Evolutionary conservation across 2,329 filamentous ascomycete species (phyloP).

Genomic region (Alternaria sp.): DNA sequence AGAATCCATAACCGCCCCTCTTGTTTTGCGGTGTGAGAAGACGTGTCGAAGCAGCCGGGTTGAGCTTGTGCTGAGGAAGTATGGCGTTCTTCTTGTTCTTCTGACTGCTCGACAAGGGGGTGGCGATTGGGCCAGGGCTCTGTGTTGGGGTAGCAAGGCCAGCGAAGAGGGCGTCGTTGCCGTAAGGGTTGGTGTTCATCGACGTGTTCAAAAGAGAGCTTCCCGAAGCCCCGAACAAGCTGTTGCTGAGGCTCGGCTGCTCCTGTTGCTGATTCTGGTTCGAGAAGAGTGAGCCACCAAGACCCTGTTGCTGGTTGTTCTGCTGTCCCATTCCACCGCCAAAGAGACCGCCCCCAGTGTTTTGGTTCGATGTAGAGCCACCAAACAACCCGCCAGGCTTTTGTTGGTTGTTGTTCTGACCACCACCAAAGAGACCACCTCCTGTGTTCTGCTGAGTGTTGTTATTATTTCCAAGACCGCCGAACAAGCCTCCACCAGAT

Average conservation of each 20-base stretch:
- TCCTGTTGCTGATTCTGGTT: constrained; percentile 52
- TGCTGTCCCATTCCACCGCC: constrained; percentile 48
- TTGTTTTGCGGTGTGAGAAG: constrained; percentile 80
- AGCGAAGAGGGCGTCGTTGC: constrained; percentile 83
- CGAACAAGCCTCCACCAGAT: constrained; percentile 44
- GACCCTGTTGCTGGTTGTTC: constrained; percentile 48
- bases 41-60: constrained; percentile 78
- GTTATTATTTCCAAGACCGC: constrained; percentile 38
- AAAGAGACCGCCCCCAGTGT: constrained; percentile 56
- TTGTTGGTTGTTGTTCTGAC: constrained; percentile 51
- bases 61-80: constrained; percentile 85
- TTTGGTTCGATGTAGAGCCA: constrained; percentile 45
- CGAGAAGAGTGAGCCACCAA: constrained; percentile 52
- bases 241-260: constrained; percentile 47
- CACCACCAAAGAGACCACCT: constrained; percentile 48
- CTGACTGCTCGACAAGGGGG: constrained; percentile 77
- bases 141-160: constrained; percentile 70
- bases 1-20: constrained; percentile 82
- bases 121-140: constrained; percentile 87
- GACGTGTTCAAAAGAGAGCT: constrained; percentile 57
- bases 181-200: constrained; percentile 82
- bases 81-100: constrained; percentile 81
- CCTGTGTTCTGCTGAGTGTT: constrained; percentile 42
- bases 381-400: constrained; percentile 53
- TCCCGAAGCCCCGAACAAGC: constrained; percentile 62